Evolutionary conservation across 257 asterid species (phyloP), one percentile per base, ranked within the genome.

Genomic region (Coffea canephora): DNA sequence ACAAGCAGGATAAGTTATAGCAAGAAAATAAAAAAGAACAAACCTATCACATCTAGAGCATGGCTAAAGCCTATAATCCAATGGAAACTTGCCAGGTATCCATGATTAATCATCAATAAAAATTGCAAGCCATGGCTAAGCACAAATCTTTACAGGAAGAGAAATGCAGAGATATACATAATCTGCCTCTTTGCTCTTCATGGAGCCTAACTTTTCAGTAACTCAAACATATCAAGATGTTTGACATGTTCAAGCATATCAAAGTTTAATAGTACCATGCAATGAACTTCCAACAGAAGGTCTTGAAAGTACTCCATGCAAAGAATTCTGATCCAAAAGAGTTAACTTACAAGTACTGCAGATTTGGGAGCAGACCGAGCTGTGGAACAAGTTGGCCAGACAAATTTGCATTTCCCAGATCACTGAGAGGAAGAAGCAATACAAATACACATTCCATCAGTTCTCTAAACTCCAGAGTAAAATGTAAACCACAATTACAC

Each of bases 341-440:
- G 59, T 61, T 69, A 74, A 88, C 99, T 91, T 91, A 95, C 99
- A 95, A 83, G 91, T 93, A 95, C 87, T 95, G 97, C 85, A 95
- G 88, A 85, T 45, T 83, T 48, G 52, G 75, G 77, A 95, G 98
- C 81, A 75, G 89, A 80, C 99, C 99, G 73, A 95, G 99, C 92
- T 93, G 97, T 21, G 99, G 84, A 88, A 86, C 97, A 73, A 95
- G 89, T 85, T 78, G 87, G 25, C 99, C 99, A 15, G 98, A 85
- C 89, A 95, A 91, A 87, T 95, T 89, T 69, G 98, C 98, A 87
- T 95, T 95, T 73, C 98, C 98, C 50, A 95, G 97, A 87, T 95
- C 99, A 79, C 99, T 95, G 91, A 71, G 62, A n/a, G 69, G 78
- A 61, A 78, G 74, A 73, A 77, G 73, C 41, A 71, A 43, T 49